Evolutionary conservation across 2,329 filamentous ascomycete species (phyloP), one percentile per base, ranked within the genome.

Genomic region (Diaporthe nobilis): DNA sequence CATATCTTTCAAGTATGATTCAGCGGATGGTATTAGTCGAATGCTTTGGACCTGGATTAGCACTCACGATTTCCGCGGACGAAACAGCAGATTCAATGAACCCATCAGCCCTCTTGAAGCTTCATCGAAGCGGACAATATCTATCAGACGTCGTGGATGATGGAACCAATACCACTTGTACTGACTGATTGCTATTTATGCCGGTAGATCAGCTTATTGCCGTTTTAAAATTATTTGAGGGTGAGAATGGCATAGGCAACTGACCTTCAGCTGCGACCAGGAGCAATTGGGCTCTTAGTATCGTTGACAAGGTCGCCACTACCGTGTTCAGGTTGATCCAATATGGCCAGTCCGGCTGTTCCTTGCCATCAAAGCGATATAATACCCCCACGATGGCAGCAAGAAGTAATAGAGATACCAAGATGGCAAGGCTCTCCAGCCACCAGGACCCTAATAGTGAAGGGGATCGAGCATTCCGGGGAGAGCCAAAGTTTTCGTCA

Each of bases 401-500:
- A 5, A 60, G 22, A 15, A 60, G 34, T 39, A 60, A 5, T 12
- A 60, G 22, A 37, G 57, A 37, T 17, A 25, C 0, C 0, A 39
- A 5, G n/a, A 39, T n/a, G 6, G 57, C 57, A 0, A 60, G 34
- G 2, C 57, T 12, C 57, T 34, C 34, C n/a, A 60, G 15, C 57
- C 57, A 60, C 57, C 57, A 60, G 31, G 28, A 58, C 12, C 4
- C 7, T 39, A 25, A 17, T 10, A n/a, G 1, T 22, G 47, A n/a
- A 20, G 47, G 22, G 47, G 7, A 1, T 49, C 20, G 47, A n/a
- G 20, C 22, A 13, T 2, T 12, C 1, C 0, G 22, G 2, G 47
- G 7, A 4, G 22, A 49, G 17, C 15, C 22, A 1, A 0, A 2
- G 47, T n/a, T 0, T 22, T 49, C 15, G 3, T 49, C 47, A 1